Evolutionary conservation across 331 rosid genomes (phyloP), one percentile per base, ranked within the genome.

Genomic region (Quercus lobata): DNA sequence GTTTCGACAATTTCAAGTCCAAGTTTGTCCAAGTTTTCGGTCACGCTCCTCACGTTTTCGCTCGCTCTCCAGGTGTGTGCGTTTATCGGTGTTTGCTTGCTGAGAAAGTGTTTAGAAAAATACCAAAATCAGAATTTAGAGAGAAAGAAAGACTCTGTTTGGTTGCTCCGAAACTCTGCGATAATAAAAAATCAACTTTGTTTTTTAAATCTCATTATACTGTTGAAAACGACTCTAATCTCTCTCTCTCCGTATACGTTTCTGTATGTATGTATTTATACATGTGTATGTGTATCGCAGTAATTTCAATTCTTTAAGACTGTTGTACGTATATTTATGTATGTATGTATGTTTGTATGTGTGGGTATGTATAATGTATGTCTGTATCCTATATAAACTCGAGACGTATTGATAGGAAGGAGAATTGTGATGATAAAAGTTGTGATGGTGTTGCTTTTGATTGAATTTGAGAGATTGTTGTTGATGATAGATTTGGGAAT

Each of bases 21-120:
- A 90, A 86, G 78, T 96, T 96, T 57, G 52, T 72, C 5, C 9
- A 86, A 76, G 66, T 83, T 52, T 93, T 96, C 73, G 88, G 88
- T 27, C 87, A 90, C 49, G 77, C 86, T 30, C 98, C 98, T 53
- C 90, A 85, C 21, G 60, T 89, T 70, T 86, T 84, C 81, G 96
- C 99, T 86, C 99, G 99, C 62, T 93, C 99, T 72, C 98, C 99
- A 58, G 98, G 98, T 95, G 14, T 19, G 12, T 5, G 4, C 57
- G n/a, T 71, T 27, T 6, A 6, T 41, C 71, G 61, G 69, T 60
- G 46, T 18, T 65, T 68, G 15, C 6, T 52, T 44, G 2, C 65
- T 7, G 6, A 34, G 24, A 30, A 78, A 62, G 30, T 30, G 7
- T 11, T 3, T 19, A 18, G 49, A 46, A 35, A 15, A 17, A 19